phyloP scores from a whole-genome alignment of 2,329 filamentous ascomycete species.

The Alternaria sp. region DNA sequence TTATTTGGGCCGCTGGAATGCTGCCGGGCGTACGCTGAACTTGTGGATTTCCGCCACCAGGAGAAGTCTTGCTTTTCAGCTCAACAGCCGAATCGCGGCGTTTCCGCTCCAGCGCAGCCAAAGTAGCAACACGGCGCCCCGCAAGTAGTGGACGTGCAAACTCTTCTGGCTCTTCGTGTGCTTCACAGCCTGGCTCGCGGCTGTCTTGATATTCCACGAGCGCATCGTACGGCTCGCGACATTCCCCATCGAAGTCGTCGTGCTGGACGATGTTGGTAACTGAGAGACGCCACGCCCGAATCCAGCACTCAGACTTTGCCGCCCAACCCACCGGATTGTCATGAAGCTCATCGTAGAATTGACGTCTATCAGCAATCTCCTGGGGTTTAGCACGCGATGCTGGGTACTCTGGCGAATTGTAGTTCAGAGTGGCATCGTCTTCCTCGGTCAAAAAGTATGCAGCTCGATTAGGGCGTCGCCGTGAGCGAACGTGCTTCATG shows the following conservation, averaged over 20 bases:
- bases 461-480: neutral
- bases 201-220: neutral
- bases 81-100: neutral
- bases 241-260: neutral
- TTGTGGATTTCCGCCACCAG: neutral
- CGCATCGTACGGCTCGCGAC: neutral
- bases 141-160: neutral
- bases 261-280: neutral
- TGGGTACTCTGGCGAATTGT: neutral
- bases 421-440: neutral
- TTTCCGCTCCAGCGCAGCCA: neutral
- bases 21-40: too few species aligned
- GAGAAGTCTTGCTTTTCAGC: neutral
- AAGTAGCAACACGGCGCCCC: neutral
- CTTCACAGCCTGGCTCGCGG: neutral
- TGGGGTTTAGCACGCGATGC: neutral
- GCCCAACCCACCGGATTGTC: neutral
- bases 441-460: neutral
- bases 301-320: neutral
- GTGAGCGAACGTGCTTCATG: neutral
- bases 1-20: too few species aligned
- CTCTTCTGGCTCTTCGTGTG: neutral
- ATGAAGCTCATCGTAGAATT: neutral
- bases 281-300: neutral
- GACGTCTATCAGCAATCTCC: neutral